These are phyloP conservation scores for Diaporthe citrichinensis DNA, from an alignment of 2,329 filamentous ascomycete genomes.

Conservation along the genomic window DNA sequence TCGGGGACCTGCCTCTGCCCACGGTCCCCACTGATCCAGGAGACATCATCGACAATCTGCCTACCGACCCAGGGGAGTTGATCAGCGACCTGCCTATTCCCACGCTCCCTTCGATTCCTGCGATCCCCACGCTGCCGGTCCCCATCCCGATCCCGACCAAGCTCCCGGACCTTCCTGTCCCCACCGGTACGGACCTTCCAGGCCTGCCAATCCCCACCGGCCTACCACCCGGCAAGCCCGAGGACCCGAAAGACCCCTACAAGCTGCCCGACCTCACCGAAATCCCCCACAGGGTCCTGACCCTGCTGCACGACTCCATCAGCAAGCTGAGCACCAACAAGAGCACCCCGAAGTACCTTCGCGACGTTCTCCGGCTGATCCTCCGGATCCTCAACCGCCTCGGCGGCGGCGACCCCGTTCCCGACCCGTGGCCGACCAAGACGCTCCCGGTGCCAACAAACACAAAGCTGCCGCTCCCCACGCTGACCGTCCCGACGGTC, in stretches of 20 bases:
- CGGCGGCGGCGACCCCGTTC: background rate
- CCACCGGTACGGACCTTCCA: background rate
- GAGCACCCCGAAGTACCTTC: background rate
- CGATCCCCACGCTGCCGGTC: background rate
- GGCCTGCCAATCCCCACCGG: background rate
- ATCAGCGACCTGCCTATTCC: slow-evolving; percentile 5
- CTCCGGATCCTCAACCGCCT: slow-evolving; percentile 13
- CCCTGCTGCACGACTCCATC: slow-evolving; percentile 9
- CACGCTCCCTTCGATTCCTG: background rate
- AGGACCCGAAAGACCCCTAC: background rate
- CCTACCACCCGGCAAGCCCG: background rate
- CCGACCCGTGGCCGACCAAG: background rate
- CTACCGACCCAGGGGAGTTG: background rate
- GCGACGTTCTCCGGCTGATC: slow-evolving; percentile 12
- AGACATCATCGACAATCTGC: slow-evolving; percentile 1
- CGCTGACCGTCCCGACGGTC: background rate
- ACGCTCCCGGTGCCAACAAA: background rate
- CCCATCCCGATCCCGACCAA: background rate
- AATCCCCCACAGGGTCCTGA: slow-evolving; percentile 14
- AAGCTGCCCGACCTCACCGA: slow-evolving; percentile 11
- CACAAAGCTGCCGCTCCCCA: background rate
- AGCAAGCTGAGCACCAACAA: background rate
- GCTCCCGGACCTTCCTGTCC: background rate
- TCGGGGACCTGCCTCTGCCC: background rate
- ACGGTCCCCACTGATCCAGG: background rate